Base-by-base conservation (phyloP, 78 protist genomes). In the Protostelium mycophagum region DNA sequence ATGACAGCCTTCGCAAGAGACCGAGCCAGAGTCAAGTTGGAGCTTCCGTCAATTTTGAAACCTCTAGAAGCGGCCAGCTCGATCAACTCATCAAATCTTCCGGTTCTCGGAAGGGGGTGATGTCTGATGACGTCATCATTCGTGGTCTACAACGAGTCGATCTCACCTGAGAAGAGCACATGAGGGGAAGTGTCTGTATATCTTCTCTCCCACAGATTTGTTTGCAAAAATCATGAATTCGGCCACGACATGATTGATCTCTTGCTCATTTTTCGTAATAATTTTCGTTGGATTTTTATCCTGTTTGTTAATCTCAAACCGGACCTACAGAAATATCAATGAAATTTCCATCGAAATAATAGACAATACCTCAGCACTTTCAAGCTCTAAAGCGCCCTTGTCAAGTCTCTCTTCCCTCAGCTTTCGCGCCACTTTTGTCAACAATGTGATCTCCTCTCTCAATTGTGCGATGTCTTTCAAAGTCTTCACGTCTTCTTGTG, bases 201-300 rank as follows among this genome's bases (percentile, higher is more conserved):
- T 97, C 51, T 88, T 1, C 29, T 96, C 85, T 5, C 98, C 99
- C 25, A 97, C 99, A 5, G 92, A 34, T 28, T 39, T 85, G 90
- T 98, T 98, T 28, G 99, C 99, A n/a, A 98, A 92, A 1, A 98
- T 93, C 99, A 98, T 98, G 83, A 93, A 98, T 86, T 98, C 99
- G 31, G 97, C 99, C 0, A 97, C 97, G 83, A 98, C 34, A 34
- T 51, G 85, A 87, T 96, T 96, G 34, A 96, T 88, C 85, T 93
- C 96, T 1, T 90, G 83, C 35, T 94, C 94, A 28, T 36, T 86
- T 37, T 94, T 88, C 35, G 89, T 31, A 0, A 93, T 86, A 25
- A 89, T 88, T 36, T 85, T 91, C 28, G 94, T 90, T 38, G 88
- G 51, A 38, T 38, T 91, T 29, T 51, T 31, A 38, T 88, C 34